Evolutionary conservation across 768 basidiomycete species (phyloP).

Genomic region (Ephemerocybe angulata): DNA sequence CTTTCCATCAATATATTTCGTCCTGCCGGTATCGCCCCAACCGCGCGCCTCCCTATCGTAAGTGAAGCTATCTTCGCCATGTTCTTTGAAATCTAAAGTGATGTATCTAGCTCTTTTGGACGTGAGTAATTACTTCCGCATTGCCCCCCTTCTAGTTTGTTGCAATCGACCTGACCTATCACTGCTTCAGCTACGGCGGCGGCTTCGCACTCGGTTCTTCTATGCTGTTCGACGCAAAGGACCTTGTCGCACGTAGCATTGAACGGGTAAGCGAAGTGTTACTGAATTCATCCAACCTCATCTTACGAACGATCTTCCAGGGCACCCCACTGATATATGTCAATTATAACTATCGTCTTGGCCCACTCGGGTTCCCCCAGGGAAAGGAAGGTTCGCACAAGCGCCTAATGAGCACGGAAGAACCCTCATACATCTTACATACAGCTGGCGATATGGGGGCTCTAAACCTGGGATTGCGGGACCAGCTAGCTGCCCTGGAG

Average conservation of each 20-base stretch:
- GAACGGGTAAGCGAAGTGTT: slow-evolving; percentile 20
- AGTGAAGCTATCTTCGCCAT: slow-evolving; percentile 7
- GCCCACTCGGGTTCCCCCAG: slow-evolving; percentile 43
- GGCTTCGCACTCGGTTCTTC: slow-evolving; percentile 28
- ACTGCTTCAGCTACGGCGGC: slow-evolving; percentile 30
- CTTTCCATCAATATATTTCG: slow-evolving; percentile 56
- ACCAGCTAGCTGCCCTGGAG: slow-evolving; percentile 41
- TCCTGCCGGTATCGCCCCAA: slow-evolving; percentile 33
- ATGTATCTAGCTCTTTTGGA: slow-evolving; percentile 34
- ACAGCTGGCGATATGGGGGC: slow-evolving; percentile 33
- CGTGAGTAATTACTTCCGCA: too few relatives aligned
- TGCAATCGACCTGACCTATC: not conserved
- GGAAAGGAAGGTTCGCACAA: slow-evolving; percentile 32
- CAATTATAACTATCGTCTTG: slow-evolving; percentile 40
- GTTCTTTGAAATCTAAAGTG: not conserved
- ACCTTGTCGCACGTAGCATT: slow-evolving; percentile 35
- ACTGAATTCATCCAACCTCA: not conserved
- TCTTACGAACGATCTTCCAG: slow-evolving; percentile 13
- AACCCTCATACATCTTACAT: not conserved
- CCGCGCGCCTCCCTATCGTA: slow-evolving; percentile 37
- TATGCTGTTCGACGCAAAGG: slow-evolving; percentile 28
- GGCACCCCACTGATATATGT: slow-evolving; percentile 43
- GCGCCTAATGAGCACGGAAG: too few relatives aligned
- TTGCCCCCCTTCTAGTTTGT: too few relatives aligned
- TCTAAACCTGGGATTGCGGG: slow-evolving; percentile 45